A percentile compares a stretch with the other conserved stretches of the same genome.
phyloP scores from a whole-genome alignment of 2,329 filamentous ascomycete genomes.

The Pseudovirgaria hyperparasitica region DNA sequence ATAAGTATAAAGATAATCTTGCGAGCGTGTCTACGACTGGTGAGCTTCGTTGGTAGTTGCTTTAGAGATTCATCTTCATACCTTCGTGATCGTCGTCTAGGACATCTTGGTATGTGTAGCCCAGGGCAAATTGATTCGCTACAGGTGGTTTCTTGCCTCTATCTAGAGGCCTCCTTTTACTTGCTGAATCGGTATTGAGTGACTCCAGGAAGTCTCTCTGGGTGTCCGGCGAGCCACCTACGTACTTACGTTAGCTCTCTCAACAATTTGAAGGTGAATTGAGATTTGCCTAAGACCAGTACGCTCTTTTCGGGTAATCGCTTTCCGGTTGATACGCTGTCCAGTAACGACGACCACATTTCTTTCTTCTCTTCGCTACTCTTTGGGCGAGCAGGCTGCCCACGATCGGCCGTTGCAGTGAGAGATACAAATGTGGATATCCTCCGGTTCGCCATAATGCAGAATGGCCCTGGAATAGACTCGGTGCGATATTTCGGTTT shows the following conservation, averaged over 20 bases:
- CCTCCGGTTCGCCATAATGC: too few species aligned
- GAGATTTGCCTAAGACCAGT: constrained; percentile 73
- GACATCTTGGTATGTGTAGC: constrained; percentile 92
- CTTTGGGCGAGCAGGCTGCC: constrained; percentile 17
- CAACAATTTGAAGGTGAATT: constrained; percentile 4
- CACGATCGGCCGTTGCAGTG: constrained; percentile 5
- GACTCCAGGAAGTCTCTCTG: constrained; percentile 69
- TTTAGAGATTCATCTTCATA: constrained; percentile 24
- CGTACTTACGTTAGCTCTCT: constrained; percentile 6
- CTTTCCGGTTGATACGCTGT: constrained; percentile 81
- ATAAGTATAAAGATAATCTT: constrained; percentile 76
- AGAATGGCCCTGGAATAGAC: too few species aligned
- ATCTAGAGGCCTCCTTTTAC: constrained; percentile 38
- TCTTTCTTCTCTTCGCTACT: constrained; percentile 66
- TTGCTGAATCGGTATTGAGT: constrained; percentile 25
- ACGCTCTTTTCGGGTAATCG: constrained; percentile 84
- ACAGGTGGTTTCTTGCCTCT: constrained; percentile 52
- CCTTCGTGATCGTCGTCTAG: constrained; percentile 89
- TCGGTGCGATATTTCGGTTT: too few species aligned
- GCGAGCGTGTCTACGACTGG: constrained; percentile 63
- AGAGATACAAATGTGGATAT: too few species aligned
- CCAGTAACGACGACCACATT: constrained; percentile 89
- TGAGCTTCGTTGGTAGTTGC: constrained; percentile 6
- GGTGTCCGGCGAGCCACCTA: constrained; percentile 69
- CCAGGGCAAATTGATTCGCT: constrained; percentile 83